phyloP scores from a whole-genome alignment of 371 early-diverging fungal species.

The Mucor racemosus region DNA sequence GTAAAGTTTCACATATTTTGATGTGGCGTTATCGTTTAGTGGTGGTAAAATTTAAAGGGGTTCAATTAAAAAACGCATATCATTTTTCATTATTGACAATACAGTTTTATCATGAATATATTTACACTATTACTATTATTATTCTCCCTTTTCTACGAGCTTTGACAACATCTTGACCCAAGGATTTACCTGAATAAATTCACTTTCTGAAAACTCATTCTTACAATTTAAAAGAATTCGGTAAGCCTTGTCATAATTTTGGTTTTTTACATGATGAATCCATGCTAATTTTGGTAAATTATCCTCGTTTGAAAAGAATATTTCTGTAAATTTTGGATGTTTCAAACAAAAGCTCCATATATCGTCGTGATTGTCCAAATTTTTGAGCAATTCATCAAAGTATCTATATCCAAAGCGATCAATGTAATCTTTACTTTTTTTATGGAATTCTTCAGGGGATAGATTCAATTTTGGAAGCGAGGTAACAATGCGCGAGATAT shows the following conservation, averaged over 20 bases:
- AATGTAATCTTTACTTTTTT: not conserved
- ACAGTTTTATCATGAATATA: not conserved
- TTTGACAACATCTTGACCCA: not conserved
- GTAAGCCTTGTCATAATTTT: conserved; percentile 9
- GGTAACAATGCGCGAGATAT: not conserved
- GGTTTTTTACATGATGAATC: conserved; percentile 8
- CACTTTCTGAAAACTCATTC: not conserved
- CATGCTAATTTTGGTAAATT: conserved; percentile 3
- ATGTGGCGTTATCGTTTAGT: too few relatives aligned
- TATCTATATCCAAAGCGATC: conserved; percentile 9
- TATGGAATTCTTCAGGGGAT: not conserved
- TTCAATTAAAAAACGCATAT: too few relatives aligned
- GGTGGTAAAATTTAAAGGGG: too few relatives aligned
- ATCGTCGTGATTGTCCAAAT: not conserved
- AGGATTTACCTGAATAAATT: not conserved
- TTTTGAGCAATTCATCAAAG: not conserved
- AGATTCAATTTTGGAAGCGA: not conserved
- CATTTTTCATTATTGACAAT: too few relatives aligned
- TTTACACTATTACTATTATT: not conserved
- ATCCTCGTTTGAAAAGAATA: not conserved
- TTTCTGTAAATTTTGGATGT: not conserved
- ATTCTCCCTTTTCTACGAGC: too few relatives aligned
- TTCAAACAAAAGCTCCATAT: not conserved
- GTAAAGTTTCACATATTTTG: too few relatives aligned
- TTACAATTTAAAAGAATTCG: not conserved